Base-by-base conservation (phyloP, 345 rosid genomes). In the Citropsis articulata region DNA sequence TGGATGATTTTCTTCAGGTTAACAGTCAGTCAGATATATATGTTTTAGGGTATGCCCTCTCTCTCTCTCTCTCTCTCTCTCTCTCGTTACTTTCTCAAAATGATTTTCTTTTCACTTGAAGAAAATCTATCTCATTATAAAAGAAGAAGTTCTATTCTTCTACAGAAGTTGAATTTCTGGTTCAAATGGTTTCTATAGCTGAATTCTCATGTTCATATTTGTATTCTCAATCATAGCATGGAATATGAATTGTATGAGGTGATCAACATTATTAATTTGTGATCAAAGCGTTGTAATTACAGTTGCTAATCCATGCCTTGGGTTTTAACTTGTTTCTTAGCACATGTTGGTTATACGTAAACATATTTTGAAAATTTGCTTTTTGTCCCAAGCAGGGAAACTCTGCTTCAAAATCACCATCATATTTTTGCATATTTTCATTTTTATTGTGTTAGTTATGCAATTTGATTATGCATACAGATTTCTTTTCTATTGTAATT, bases 1-100 rank as follows among this genome's bases (percentile, higher is more conserved):
- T 96, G 45, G 97, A 94, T 64, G 84, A 83, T 74, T 79, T 96
- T 81, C 97, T 96, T 84, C 91, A 79, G 60, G 88, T 88, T 21
- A 80, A 84, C 45, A 73, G 86, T 79, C 95, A 83, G 50, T 80
- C 90, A 19, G 98, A 96, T 80, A 82, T 94, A 63, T 96, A 96
- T 76, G 91, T 96, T 77, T 82, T 96, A 77, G 99, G 99, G 98
- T 91, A 83, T 57, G 61, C 35, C 36, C 31, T 67, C 7, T 64
- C 30, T 60, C 60, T 62, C 53, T 24, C 75, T 75, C 71, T 69
- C 40, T 24, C 61, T n/a, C n/a, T 66, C 68, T 36, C 69, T 0
- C 40, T 69, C 25, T 59, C 25, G 4, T 78, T 19, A n/a, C 31
- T 22, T 40, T 16, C 9, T 38, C 36, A 28, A 28, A 27, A 28